Evolutionary conservation across 2,329 filamentous ascomycete genomes (phyloP), one percentile per base, ranked within the genome.

Genomic region (Neofusicoccum kwambonambiense): DNA sequence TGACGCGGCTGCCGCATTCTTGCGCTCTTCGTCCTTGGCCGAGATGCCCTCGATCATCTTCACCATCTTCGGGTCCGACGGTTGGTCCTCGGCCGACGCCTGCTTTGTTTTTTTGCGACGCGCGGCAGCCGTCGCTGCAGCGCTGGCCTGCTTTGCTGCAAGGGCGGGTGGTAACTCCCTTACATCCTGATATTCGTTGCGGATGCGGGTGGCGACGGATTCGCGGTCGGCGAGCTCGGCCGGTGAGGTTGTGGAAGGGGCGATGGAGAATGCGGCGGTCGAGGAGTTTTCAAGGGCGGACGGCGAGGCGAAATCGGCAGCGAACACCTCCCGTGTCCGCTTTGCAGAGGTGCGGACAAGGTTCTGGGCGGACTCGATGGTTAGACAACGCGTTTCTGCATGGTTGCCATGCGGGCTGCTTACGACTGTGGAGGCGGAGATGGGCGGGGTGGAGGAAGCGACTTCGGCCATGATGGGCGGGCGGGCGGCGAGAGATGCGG

Each of bases 91-190:
- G 67, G 84, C 82, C 17, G 79, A 70, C 31, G 41, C 56, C 35
- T 69, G 77, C 76, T 86, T 87, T 41, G 84, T 81, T 70, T 88
- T 86, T 76, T 88, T 91, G 69, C 87, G 83, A 68, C 88, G 83
- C 67, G 86, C 84, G 8, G 83, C 84, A n/a, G 86, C 80, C 4
- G 83, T 81, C 2, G 82, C 77, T 31, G 81, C 79, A 42, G 86
- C 84, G 71, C 82, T 86, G 13, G 90, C 89, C 76, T 93, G 90
- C 75, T 93, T 95, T 22, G 91, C 89, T 41, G 91, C 91, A 19
- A 97, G 84, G 1, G 87, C 87, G 22, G 89, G 86, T 5, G 93
- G 93, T 3, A 97, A 84, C 67, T 90, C 89, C 74, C 88, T 87
- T 22, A 95, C 89, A 72, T 89, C 82, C 70, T 88, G 86, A 77